Conservation (phyloP, 2,329 filamentous ascomycete genomes). For the Ophiostoma australiae region DNA sequence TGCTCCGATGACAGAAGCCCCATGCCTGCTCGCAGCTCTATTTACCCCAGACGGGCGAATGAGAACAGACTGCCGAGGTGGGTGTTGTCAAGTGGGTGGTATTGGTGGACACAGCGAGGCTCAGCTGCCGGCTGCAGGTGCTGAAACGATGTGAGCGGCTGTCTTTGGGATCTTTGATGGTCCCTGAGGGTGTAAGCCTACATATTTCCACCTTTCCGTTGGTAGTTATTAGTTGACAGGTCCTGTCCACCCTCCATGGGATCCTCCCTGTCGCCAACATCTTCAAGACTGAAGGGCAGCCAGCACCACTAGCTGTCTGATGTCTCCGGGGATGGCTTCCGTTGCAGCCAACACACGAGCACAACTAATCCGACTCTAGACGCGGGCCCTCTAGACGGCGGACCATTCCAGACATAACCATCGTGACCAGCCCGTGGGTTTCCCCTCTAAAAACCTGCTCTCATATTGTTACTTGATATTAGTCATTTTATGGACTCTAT, state of each 20-base stretch:
- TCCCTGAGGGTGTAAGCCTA: background rate
- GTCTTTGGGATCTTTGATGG: too few relatives aligned
- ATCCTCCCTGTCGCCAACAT: background rate
- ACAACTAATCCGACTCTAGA: background rate
- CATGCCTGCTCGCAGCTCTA: background rate
- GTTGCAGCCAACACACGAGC: background rate
- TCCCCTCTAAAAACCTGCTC: background rate
- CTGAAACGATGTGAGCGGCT: constrained; percentile 14
- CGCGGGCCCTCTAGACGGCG: background rate
- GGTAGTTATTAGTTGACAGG: background rate
- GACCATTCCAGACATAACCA: background rate
- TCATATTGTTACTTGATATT: background rate
- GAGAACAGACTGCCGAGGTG: background rate
- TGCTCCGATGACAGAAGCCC: constrained; percentile 2
- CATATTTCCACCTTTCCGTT: too few relatives aligned
- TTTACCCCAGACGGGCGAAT: constrained; percentile 9
- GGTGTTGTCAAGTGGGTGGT: background rate
- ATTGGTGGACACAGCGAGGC: constrained; percentile 12
- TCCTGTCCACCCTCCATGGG: background rate
- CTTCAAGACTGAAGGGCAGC: background rate
- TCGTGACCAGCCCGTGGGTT: background rate
- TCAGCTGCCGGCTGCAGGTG: constrained; percentile 15
- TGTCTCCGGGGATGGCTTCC: background rate
- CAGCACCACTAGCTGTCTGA: background rate
- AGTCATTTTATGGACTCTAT: background rate